Base-by-base conservation (phyloP, 2,329 filamentous ascomycete species). In the Aspergillus oerlinghausenensis region DNA sequence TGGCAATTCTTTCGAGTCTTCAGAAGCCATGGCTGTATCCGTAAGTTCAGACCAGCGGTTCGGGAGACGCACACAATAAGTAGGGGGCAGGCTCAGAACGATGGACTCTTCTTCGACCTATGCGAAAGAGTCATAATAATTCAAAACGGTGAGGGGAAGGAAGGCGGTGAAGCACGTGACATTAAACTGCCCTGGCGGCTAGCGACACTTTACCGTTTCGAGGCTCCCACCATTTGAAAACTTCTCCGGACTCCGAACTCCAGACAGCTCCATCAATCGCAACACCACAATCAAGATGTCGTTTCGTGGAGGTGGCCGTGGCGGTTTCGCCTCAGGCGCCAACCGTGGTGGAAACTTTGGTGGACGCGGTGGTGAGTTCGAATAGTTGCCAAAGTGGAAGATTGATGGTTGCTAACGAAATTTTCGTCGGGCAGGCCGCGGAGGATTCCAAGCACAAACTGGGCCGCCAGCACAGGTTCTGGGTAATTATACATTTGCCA, bases 381-480 rank as follows among this genome's bases (percentile, higher is more conserved):
- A 51, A 52, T 58, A 70, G 69, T 65, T 67, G 60, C 52, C 62
- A 53, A 58, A 49, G 49, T 21, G 54, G 19, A 40, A 29, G 8
- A 42, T 53, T 19, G 48, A 32, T 29, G 55, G 58, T 52, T 52
- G 65, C 68, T 72, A 66, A 72, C 63, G 64, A 71, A 68, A 69
- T 65, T 72, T 73, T 70, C 67, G 60, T 67, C 58, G 61, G 68
- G 70, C 72, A 83, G 83, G 83, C 60, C 83, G 85, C 61, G 84
- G 84, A 71, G 84, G 84, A 57, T 86, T 82, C 71, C 81, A 84
- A 47, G 62, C 80, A 59, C 61, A 80, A 77, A 64, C 83, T 69
- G 85, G 85, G 51, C 85, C 85, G 60, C 85, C 85, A 60, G 82
- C 82, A 56, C 75, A 80, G 57, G 84, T 88, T 53, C 71, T 85